Conservation (phyloP, 371 early-diverging fungal species). For the Mucor mucedo region DNA sequence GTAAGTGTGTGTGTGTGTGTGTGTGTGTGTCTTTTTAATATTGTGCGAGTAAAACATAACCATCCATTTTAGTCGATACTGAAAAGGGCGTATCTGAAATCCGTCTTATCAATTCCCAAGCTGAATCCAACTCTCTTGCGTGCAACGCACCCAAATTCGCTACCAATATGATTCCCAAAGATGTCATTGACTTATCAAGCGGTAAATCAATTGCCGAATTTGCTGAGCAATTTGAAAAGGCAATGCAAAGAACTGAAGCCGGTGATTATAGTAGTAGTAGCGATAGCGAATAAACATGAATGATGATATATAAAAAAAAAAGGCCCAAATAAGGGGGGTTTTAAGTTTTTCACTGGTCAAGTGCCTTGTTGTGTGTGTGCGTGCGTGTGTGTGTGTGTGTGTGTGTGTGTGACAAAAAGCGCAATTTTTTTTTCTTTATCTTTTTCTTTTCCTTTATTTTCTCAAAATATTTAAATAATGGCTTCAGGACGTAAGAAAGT, state of each 20-base stretch:
- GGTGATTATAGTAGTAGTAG: conserved; percentile 17
- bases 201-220: conserved; percentile 77
- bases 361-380: background rate
- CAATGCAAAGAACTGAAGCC: conserved; percentile 37
- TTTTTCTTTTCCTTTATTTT: conserved; percentile 8
- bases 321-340: background rate
- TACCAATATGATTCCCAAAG: conserved; percentile 74
- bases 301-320: background rate
- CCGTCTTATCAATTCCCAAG: conserved; percentile 55
- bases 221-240: conserved; percentile 67
- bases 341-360: conserved; percentile 4
- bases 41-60: background rate
- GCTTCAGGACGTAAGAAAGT: conserved; percentile 25
- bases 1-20: conserved; percentile 28
- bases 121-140: conserved; percentile 48
- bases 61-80: conserved; percentile 19
- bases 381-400: conserved; percentile 2
- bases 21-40: no score
- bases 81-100: conserved; percentile 42
- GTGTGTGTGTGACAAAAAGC: conserved; percentile 9
- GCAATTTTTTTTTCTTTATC: conserved; percentile 6
- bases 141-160: conserved; percentile 61
- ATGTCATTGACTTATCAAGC: conserved; percentile 77
- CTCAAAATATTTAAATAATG: conserved; percentile 3
- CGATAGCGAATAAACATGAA: conserved; percentile 14